Percentiles rank a stretch among this genome's conserved stretches.
These are phyloP conservation scores for Bathelium albidoporum DNA, from an alignment of 495 filamentous ascomycete genomes.

Conservation along the genomic window DNA sequence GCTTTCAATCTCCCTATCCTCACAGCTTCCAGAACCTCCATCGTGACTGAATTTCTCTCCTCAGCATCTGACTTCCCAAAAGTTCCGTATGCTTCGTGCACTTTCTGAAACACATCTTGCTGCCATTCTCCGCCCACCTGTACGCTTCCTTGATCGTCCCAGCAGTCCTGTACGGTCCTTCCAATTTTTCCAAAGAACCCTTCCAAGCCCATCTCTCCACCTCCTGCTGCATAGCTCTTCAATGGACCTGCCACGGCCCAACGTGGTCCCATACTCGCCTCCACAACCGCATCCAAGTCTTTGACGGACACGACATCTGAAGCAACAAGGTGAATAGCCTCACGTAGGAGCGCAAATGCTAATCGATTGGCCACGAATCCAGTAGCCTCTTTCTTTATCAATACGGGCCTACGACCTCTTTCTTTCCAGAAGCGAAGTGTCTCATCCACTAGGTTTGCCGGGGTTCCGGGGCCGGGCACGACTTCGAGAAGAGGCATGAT, in stretches of 20 bases:
- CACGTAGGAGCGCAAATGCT: constrained; percentile 30
- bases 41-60: constrained; percentile 25
- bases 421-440: constrained; percentile 40
- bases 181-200: constrained; percentile 49
- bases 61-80: constrained; percentile 18
- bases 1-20: constrained; percentile 8
- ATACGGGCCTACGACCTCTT: constrained; percentile 41
- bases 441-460: constrained; percentile 30
- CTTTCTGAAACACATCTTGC: constrained; percentile 21
- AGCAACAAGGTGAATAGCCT: constrained; percentile 26
- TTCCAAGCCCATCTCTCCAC: constrained; percentile 44
- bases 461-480: constrained; percentile 40
- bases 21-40: constrained; percentile 23
- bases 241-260: constrained; percentile 51
- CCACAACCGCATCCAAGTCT: constrained; percentile 33
- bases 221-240: constrained; percentile 51
- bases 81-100: constrained; percentile 25
- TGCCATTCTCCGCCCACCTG: constrained; percentile 35
- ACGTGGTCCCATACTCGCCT: constrained; percentile 42
- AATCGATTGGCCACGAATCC: constrained; percentile 32
- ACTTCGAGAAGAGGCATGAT: constrained; percentile 54
- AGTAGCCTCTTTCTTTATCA: constrained; percentile 41
- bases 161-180: constrained; percentile 44
- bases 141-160: constrained; percentile 40
- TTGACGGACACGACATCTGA: constrained; percentile 23